Evolutionary conservation across 495 filamentous ascomycete genomes (phyloP), one percentile per base, ranked within the genome.

Genomic region (Durotheca rogersii): DNA sequence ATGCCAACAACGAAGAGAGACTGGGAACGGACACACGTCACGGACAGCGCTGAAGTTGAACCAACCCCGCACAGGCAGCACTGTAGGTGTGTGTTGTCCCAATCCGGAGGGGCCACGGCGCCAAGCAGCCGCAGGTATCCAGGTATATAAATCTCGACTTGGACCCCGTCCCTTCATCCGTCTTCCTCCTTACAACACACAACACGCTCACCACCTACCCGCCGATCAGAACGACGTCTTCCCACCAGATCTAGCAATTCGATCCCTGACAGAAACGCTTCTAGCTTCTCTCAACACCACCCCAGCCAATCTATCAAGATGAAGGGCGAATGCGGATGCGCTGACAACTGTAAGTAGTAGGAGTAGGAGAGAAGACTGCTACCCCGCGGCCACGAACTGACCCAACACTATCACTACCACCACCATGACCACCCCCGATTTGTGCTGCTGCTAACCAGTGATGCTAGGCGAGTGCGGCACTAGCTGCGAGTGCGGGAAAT

Each of bases 251-350:
- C n/a, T n/a, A n/a, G n/a, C n/a, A n/a, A n/a, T n/a, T n/a, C n/a
- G n/a, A n/a, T n/a, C n/a, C n/a, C n/a, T n/a, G n/a, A n/a, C n/a
- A n/a, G n/a, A n/a, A n/a, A n/a, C n/a, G n/a, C n/a, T n/a, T n/a
- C n/a, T n/a, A n/a, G n/a, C n/a, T n/a, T n/a, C n/a, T n/a, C n/a
- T n/a, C n/a, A n/a, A n/a, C n/a, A n/a, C n/a, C n/a, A n/a, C n/a
- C 15, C 45, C 35, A 61, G 19, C 34, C 16, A 6, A 64, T 35
- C 57, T 57, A 46, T 41, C 70, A 74, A 67, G 54, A 73, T 75
- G 72, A 68, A 67, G 59, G 70, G 69, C 53, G 66, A 70, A 51
- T 75, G 73, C 62, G 53, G 58, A 56, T 76, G 74, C 65, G 67
- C 69, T 62, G 72, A 72, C 62, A 68, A 69, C 58, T 76, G 73